Base-by-base conservation (phyloP, 805 yeast species). In the Yamadazyma olivae region DNA sequence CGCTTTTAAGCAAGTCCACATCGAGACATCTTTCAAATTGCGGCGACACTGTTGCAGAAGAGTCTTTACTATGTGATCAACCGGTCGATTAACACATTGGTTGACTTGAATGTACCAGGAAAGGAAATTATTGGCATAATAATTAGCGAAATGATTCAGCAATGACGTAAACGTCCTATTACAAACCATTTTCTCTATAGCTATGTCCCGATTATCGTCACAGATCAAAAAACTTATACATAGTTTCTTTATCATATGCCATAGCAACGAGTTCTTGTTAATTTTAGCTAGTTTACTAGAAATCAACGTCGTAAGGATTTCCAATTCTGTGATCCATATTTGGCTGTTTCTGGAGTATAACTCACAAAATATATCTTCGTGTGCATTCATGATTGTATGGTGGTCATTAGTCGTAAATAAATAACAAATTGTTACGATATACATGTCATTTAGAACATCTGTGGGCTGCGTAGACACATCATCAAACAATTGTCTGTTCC, bases 251-350 rank as follows among this genome's bases (percentile, higher is more conserved):
- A 64, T 40, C 48, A 59, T 52, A 22, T 39, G 46, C 71, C 70
- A 67, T 7, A 67, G 48, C 10, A 61, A 48, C 5, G 70, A 54
- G 43, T 68, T 65, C 43, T 67, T 67, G 48, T 67, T 67, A 41
- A 67, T 59, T 27, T 62, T 46, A 27, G 48, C 45, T 27, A 64
- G 35, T 19, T 55, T 38, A 36, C 66, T 53, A 17, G 49, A 49
- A 14, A 61, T 40, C n/a, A 55, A 52, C 1, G 67, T 44, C 4
- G 66, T 50, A 9, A 66, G 47, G 4, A 64, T 33, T 5, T 64
- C 65, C 27, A 57, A 46, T 33, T 63, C 66, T 3, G 33, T 30
- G 9, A 9, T 18, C 13, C 47, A 27, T 17, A 53, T 32, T 9
- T 23, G 22, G 9, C 26, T 13, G 3, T 45, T 50, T 6, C 41